Percentiles rank a stretch among this genome's conserved stretches.
Evolutionary conservation across 1,284 basidiomycete genomes (phyloP).

Genomic region (Cerioporus squamosus): DNA sequence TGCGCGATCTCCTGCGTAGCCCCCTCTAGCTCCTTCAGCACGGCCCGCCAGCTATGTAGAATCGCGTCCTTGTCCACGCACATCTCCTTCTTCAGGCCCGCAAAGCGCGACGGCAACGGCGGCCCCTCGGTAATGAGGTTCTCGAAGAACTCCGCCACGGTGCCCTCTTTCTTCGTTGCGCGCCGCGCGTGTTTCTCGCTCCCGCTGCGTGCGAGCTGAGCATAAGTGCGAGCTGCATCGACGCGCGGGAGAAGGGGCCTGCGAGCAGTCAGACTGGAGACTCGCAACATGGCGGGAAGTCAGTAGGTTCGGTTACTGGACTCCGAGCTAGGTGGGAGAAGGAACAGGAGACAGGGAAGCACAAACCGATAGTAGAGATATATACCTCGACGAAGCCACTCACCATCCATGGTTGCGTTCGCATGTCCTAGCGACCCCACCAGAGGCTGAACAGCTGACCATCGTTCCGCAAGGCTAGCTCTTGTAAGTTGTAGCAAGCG

Average conservation of each 20-base stretch:
- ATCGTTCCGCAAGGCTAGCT: too few relatives aligned
- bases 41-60: constrained; percentile 56
- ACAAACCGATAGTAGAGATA: too few relatives aligned
- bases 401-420: too few relatives aligned
- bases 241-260: not conserved
- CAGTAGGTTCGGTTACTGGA: too few relatives aligned
- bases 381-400: too few relatives aligned
- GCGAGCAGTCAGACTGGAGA: not conserved
- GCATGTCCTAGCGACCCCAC: too few relatives aligned
- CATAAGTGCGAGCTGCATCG: not conserved
- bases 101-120: constrained; percentile 59
- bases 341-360: too few relatives aligned
- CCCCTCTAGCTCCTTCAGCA: constrained; percentile 53
- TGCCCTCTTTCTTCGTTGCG: constrained; percentile 24
- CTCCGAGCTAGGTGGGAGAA: too few relatives aligned
- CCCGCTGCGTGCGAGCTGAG: not conserved
- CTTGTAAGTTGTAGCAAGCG: too few relatives aligned
- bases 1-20: constrained; percentile 49
- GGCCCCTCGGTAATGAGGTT: constrained; percentile 51
- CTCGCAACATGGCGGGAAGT: too few relatives aligned
- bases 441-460: too few relatives aligned
- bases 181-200: not conserved
- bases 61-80: constrained; percentile 49
- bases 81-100: constrained; percentile 60
- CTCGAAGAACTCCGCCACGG: constrained; percentile 61